Evolutionary conservation across 306 rosid genomes (phyloP).

Genomic region (Cucumis cinereus): DNA sequence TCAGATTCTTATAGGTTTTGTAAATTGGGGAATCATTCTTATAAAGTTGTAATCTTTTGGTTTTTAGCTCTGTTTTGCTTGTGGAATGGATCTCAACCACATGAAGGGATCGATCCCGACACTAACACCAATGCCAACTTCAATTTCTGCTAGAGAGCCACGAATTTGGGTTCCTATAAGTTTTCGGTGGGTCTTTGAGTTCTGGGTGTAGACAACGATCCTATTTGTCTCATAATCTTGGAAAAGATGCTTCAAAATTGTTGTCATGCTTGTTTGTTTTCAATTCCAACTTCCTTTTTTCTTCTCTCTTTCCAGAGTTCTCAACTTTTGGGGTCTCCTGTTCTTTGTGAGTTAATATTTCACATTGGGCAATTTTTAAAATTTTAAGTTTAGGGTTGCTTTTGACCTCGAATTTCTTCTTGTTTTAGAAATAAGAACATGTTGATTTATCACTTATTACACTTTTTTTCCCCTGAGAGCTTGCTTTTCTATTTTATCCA

Average conservation of each 20-base stretch:
- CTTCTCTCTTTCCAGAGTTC: background rate
- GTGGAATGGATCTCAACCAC: slow-evolving; percentile 55
- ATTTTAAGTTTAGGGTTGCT: background rate
- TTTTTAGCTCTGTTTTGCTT: background rate
- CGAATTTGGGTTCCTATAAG: slow-evolving; percentile 54
- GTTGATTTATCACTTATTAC: background rate
- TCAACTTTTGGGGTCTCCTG: background rate
- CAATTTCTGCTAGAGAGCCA: slow-evolving; percentile 30
- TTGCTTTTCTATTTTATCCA: background rate
- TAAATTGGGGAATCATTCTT: slow-evolving; percentile 13
- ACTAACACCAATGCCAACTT: slow-evolving; percentile 27
- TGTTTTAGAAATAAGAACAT: background rate
- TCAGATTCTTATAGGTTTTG: background rate
- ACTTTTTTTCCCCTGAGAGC: background rate
- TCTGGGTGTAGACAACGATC: slow-evolving; percentile 90
- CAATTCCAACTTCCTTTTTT: background rate
- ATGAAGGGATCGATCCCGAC: slow-evolving; percentile 38
- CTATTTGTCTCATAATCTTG: slow-evolving; percentile 83
- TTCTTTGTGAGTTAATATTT: background rate
- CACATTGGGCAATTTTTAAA: background rate
- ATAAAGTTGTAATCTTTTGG: background rate
- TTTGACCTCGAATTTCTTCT: background rate
- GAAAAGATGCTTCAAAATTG: slow-evolving; percentile 91
- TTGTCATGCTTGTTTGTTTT: slow-evolving; percentile 52
- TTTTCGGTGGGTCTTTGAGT: slow-evolving; percentile 90